These are phyloP conservation scores for Backusella tarrabulga DNA, from an alignment of 192 early-diverging fungal species.

Conservation along the genomic window DNA sequence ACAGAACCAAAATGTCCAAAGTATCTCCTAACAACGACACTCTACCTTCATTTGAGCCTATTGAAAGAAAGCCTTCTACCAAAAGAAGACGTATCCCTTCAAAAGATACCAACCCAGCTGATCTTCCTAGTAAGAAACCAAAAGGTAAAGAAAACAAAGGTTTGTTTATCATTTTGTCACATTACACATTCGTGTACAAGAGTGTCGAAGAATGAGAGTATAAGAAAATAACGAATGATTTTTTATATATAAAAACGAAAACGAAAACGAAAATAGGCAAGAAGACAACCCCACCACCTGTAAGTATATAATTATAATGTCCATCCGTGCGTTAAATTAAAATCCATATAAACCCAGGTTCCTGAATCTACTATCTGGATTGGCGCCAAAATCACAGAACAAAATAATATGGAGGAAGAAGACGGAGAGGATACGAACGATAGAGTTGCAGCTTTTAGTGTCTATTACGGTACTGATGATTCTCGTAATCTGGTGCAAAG, in stretches of 20 bases:
- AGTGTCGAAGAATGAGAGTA: not conserved
- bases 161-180: not conserved
- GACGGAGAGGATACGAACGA: not conserved
- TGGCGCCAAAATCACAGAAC: not conserved
- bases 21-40: conserved; percentile 7
- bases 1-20: not conserved
- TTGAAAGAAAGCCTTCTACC: not conserved
- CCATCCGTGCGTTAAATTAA: not conserved
- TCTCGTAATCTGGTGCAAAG: not conserved
- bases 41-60: conserved; percentile 15
- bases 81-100: conserved; percentile 5
- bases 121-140: not conserved
- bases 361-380: conserved; percentile 2
- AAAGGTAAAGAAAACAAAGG: not conserved
- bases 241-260: not conserved
- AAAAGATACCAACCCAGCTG: not conserved
- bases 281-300: not conserved
- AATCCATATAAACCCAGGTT: not conserved
- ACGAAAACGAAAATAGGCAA: not conserved
- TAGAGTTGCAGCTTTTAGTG: conserved; percentile 1
- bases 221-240: not conserved
- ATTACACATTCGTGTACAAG: not conserved
- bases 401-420: not conserved
- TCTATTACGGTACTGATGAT: conserved; percentile 9
- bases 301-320: not conserved